These are phyloP conservation scores for Lasiosphaeriaceae sp. DNA, from an alignment of 495 filamentous ascomycete genomes.

Conservation along the genomic window DNA sequence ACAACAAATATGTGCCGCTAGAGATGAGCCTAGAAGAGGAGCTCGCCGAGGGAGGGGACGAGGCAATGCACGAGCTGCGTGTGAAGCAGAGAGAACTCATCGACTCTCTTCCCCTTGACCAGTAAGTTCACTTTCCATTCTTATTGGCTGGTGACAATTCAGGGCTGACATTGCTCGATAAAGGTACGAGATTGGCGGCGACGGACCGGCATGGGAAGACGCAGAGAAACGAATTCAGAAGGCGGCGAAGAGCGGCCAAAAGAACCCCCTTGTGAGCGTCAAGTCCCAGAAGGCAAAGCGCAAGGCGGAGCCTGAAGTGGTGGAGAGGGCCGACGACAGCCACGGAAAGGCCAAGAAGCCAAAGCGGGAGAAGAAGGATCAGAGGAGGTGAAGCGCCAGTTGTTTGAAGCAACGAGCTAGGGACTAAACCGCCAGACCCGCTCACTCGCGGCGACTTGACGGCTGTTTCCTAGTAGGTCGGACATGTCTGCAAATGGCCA, in stretches of 20 bases:
- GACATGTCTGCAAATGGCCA: no score
- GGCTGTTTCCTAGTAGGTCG: neutral
- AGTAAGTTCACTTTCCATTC: constrained; percentile 52
- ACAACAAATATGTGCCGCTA: constrained; percentile 62
- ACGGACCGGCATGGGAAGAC: constrained; percentile 68
- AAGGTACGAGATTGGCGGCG: constrained; percentile 78
- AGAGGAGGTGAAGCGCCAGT: neutral
- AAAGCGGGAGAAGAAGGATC: constrained; percentile 38
- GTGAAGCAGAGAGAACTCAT: constrained; percentile 79
- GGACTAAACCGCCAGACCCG: neutral
- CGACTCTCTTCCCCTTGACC: constrained; percentile 80
- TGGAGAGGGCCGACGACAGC: constrained; percentile 56
- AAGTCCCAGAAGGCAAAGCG: constrained; percentile 72
- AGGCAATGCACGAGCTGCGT: constrained; percentile 64
- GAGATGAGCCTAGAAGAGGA: constrained; percentile 78
- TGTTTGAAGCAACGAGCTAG: neutral
- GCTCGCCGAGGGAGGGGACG: constrained; percentile 74
- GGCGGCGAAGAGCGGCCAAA: constrained; percentile 51
- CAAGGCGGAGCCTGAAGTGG: constrained; percentile 68
- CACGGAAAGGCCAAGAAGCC: constrained; percentile 56
- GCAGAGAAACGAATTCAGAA: constrained; percentile 73
- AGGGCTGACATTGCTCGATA: neutral
- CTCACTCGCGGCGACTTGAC: neutral
- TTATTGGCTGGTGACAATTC: constrained; percentile 7
- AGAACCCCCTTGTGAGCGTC: constrained; percentile 74